phyloP scores from a whole-genome alignment of 2,329 filamentous ascomycete species.

The Davidsoniella eucalypti region DNA sequence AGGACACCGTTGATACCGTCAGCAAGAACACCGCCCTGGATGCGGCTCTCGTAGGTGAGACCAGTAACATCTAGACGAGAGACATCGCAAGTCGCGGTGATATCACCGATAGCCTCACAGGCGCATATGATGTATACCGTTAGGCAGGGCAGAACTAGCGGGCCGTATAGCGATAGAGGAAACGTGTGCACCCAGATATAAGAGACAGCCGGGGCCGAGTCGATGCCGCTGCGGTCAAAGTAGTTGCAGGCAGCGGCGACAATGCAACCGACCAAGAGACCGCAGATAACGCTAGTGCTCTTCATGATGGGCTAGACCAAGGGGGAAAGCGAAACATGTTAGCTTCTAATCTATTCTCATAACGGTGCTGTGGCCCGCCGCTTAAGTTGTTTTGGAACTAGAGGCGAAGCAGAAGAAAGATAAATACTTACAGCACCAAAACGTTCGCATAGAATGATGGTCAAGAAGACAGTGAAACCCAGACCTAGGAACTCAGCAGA shows the following conservation, averaged over 20 bases:
- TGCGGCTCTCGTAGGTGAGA: conserved; percentile 53
- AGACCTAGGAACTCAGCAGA: conserved; percentile 62
- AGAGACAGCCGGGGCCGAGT: conserved; percentile 50
- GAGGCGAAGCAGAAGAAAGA: not conserved
- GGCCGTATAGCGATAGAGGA: conserved; percentile 52
- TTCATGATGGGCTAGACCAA: conserved; percentile 56
- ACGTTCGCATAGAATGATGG: conserved; percentile 65
- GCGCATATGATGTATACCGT: conserved; percentile 56
- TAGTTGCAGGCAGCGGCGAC: conserved; percentile 65
- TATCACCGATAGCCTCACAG: conserved; percentile 66
- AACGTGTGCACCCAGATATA: conserved; percentile 74
- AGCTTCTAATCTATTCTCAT: not conserved
- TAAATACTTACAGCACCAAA: conserved; percentile 40
- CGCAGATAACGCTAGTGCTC: conserved; percentile 58
- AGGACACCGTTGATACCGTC: conserved; percentile 63
- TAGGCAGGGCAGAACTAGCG: conserved; percentile 55
- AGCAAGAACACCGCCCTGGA: conserved; percentile 63
- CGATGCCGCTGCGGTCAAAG: conserved; percentile 57
- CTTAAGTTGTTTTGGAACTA: no score
- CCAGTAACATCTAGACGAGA: conserved; percentile 60
- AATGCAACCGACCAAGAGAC: conserved; percentile 58
- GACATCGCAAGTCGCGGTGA: conserved; percentile 69
- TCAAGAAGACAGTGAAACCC: conserved; percentile 64
- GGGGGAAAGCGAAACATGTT: not conserved
- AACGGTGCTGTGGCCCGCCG: not conserved